Base-by-base conservation (phyloP, 768 basidiomycete genomes). In the Auricularia sp. region DNA sequence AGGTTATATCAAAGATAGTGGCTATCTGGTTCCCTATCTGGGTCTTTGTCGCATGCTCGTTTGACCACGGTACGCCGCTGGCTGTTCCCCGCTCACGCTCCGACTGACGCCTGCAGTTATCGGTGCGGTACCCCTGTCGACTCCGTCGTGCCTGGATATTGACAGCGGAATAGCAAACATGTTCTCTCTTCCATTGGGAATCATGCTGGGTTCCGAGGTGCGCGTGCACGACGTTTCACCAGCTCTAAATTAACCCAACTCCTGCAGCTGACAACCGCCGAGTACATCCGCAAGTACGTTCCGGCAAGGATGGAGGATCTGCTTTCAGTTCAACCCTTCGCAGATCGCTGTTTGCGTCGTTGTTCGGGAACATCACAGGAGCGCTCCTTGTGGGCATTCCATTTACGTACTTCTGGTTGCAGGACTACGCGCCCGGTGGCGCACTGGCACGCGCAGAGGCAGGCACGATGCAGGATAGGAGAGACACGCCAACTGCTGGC, bases 11-110 rank as follows among this genome's bases (percentile, higher is more conserved):
- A 6, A 90, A 90, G 79, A 83, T 83, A 65, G 36, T 84, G 64
- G 82, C 84, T 0, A 78, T 82, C 60, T 89, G 87, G 88, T 81
- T 89, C 63, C 88, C 88, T 5, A 88, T 89, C 65, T 89, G 86
- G 86, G 86, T 86, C 29, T 90, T 89, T 70, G 87, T 90, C 5
- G 79, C 88, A 0, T 86, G 85, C 67, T 81, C 82, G 12, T 88
- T 79, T 67, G 88, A 90, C 68, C 88, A 90, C 77, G 85, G 87
- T 83, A 71, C 64, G 78, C 67, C 64, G 23, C 14, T 18, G 3
- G 47, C 47, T 18, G 18, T 21, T 21, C 7, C 18, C 47, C 6
- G 18, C 18, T 18, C 11, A 51, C 16, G 39, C 39, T 7, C 39
- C 39, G 39, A 42, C 23, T 23, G 56, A 29, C 56, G 7, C 8